Evolutionary conservation across 768 basidiomycete genomes (phyloP).

Genomic region (Leccinum disarticulatum): DNA sequence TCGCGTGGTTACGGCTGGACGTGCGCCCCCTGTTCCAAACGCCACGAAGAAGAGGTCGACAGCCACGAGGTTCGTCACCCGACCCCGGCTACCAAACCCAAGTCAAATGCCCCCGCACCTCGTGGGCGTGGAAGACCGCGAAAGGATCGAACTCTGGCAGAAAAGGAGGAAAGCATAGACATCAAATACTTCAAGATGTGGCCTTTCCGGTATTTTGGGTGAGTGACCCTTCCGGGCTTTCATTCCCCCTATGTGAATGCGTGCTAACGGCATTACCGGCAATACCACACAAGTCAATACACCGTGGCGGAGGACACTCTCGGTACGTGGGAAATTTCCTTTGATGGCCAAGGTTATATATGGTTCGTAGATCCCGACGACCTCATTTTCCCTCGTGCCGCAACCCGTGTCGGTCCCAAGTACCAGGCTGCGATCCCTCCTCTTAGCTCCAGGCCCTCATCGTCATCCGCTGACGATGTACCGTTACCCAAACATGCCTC

Average conservation of each 20-base stretch:
- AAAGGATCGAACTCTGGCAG: conserved; percentile 70
- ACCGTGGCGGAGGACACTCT: conserved; percentile 91
- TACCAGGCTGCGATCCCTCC: conserved; percentile 69
- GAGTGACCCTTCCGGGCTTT: conserved; percentile 30
- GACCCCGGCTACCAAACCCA: conserved; percentile 54
- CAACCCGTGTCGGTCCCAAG: conserved; percentile 86
- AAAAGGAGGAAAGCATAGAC: conserved; percentile 73
- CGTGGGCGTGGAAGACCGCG: conserved; percentile 75
- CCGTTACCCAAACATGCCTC: conserved; percentile 1
- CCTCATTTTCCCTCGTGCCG: conserved; percentile 91
- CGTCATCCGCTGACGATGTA: conserved; percentile 28
- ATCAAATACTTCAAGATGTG: conserved; percentile 89
- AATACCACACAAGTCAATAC: conserved; percentile 58
- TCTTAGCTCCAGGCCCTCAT: conserved; percentile 35
- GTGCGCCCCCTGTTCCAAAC: conserved; percentile 87
- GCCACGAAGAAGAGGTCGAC: conserved; percentile 84
- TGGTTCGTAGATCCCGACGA: conserved; percentile 83
- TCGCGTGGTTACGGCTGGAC: conserved; percentile 98
- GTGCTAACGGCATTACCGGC: conserved; percentile 15
- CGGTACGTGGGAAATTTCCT: conserved; percentile 46
- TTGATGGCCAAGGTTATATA: conserved; percentile 25
- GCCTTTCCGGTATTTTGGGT: conserved; percentile 98
- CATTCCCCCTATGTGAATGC: not conserved
- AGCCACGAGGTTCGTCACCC: conserved; percentile 65
- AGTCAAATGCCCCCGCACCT: conserved; percentile 70